Conservation (phyloP, 2,329 filamentous ascomycete genomes). For the Mariannaea sp. region DNA sequence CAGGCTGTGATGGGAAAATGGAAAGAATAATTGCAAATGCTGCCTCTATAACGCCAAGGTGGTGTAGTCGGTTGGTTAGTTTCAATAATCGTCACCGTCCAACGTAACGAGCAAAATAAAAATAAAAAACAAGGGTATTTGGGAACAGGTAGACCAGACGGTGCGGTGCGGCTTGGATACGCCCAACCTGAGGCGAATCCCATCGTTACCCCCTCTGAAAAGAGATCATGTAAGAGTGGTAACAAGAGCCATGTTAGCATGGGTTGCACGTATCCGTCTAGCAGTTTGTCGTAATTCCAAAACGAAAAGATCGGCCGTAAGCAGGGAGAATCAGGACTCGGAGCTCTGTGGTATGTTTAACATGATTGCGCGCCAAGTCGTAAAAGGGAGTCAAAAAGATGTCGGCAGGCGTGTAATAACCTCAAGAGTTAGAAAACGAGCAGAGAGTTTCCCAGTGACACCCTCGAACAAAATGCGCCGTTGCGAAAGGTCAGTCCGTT, state of each 20-base stretch:
- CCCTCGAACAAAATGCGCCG: constrained; percentile 9
- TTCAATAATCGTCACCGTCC: constrained; percentile 9
- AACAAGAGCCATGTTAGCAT: background rate
- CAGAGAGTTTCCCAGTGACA: constrained; percentile 1
- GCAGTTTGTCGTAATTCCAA: constrained; percentile 13
- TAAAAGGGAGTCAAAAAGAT: background rate
- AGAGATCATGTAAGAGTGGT: constrained; percentile 9
- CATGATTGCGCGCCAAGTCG: constrained; percentile 13
- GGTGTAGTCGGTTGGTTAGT: background rate
- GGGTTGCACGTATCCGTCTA: constrained; percentile 2
- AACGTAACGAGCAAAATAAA: constrained; percentile 17
- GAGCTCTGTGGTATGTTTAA: background rate
- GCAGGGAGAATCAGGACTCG: constrained; percentile 1
- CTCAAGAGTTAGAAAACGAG: background rate
- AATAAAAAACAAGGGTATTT: too few relatives aligned
- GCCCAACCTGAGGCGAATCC: too few relatives aligned
- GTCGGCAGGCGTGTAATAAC: background rate
- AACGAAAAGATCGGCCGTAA: constrained; percentile 11
- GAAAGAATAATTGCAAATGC: constrained; percentile 7
- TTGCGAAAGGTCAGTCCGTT: constrained; percentile 6
- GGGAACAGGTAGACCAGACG: constrained; percentile 9
- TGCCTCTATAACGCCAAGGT: constrained; percentile 19
- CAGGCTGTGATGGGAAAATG: background rate
- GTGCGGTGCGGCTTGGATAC: too few relatives aligned
- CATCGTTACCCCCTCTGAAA: constrained; percentile 4